These are phyloP conservation scores for Alternaria metachromatica DNA, from an alignment of 2,329 filamentous ascomycete genomes.

Conservation along the genomic window DNA sequence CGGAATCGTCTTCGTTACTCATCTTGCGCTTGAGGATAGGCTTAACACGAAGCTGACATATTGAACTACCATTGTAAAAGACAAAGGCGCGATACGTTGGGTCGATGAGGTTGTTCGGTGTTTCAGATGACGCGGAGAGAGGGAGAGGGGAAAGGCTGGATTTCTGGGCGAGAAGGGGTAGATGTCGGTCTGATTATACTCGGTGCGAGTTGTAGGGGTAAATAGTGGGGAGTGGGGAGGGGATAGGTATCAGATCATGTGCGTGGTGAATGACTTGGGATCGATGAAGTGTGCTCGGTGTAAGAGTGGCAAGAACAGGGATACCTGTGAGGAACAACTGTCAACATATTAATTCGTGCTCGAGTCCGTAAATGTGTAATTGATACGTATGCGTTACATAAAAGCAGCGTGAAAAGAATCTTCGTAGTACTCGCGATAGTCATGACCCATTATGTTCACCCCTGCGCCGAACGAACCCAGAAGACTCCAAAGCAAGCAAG, in stretches of 20 bases:
- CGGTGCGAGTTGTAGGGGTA: neutral
- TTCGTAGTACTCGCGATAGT: neutral
- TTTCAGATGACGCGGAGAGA: neutral
- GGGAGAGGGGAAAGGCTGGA: neutral
- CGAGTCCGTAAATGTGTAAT: slow-evolving; percentile 1
- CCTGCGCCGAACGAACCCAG: slow-evolving; percentile 4
- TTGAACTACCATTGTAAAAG: neutral
- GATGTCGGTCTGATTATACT: neutral
- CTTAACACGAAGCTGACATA: rapidly evolving
- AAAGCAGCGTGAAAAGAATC: neutral
- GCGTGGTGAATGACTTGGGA: neutral
- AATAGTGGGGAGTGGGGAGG: neutral
- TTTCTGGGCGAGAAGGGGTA: neutral
- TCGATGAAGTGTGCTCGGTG: neutral
- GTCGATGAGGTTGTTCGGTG: neutral
- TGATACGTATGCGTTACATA: slow-evolving; percentile 5
- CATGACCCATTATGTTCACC: neutral
- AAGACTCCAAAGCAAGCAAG: slow-evolving; percentile 3
- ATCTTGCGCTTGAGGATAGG: neutral
- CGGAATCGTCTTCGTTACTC: neutral
- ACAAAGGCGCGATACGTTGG: neutral
- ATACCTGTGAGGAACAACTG: neutral
- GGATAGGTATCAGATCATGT: neutral
- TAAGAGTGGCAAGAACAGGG: rapidly evolving
- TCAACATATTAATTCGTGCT: neutral